Evolutionary conservation across 441 rosid species (phyloP), one percentile per base, ranked within the genome.

Genomic region (Populus hybrid): DNA sequence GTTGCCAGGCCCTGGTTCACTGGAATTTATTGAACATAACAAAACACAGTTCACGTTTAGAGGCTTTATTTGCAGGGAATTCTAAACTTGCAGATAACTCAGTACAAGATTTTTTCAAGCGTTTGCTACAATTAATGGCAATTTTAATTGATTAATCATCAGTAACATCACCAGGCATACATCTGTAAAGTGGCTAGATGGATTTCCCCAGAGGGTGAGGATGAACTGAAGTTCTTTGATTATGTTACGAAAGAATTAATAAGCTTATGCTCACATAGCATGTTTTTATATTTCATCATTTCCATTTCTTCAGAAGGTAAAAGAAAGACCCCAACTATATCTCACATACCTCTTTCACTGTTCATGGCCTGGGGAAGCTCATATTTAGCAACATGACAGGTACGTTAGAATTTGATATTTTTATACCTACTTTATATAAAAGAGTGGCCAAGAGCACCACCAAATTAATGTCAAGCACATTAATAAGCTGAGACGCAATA

Each of bases 1-100:
- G 99, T 97, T 21, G 99, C 99, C 80, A 97, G 80, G 1, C 98
- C 99, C 76, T 97, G 99, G 84, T 95, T 95, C 85, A 93, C 99
- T 97, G 93, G 59, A 73, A 77, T 79, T 68, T 21, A 38, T 24
- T 26, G 2, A n/a, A 64, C 28, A 67, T 12, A 26, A 9, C 24
- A 35, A 68, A 5, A 14, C 63, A 11, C 40, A 18, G 8, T 40
- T 21, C 4, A 5, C n/a, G 71, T 65, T 50, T 50, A 50, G 59
- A 50, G n/a, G 59, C 59, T 50, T 50, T 50, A 16, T 50, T 50
- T 18, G 59, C 5, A 50, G 59, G n/a, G 59, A 50, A 14, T 50
- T 50, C 59, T 50, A 50, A 50, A 50, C 59, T 30, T 28, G 30
- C 59, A 16, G n/a, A 50, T 16, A 16, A 50, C 7, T 16, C 20